phyloP scores from a whole-genome alignment of 2,329 filamentous ascomycete genomes.

The Cladophialophora carrionii region DNA sequence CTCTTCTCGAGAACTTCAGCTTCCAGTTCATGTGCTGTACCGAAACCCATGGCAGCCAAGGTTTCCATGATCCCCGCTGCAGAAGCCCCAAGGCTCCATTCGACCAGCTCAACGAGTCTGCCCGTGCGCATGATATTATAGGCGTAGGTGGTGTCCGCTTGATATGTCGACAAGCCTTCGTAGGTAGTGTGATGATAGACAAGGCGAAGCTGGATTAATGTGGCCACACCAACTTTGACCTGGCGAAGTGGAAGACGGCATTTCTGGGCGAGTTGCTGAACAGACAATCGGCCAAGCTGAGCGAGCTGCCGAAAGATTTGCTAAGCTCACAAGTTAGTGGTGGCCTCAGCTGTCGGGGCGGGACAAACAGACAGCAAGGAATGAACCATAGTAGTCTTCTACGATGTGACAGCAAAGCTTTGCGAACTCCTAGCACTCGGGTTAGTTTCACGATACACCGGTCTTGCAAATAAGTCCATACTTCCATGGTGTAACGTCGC shows the following conservation, averaged over 20 bases:
- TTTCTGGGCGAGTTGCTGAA: slow-evolving; percentile 69
- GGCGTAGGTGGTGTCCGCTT: slow-evolving; percentile 76
- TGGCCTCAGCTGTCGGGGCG: not conserved
- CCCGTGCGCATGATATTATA: slow-evolving; percentile 82
- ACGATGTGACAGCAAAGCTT: slow-evolving; percentile 91
- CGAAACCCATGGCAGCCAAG: slow-evolving; percentile 76
- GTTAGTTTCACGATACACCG: not conserved
- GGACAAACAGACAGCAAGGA: slow-evolving; percentile 74
- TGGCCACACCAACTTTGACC: slow-evolving; percentile 77
- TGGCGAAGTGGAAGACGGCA: slow-evolving; percentile 75
- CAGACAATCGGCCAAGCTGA: slow-evolving; percentile 74
- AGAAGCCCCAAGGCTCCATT: slow-evolving; percentile 72
- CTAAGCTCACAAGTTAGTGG: slow-evolving; percentile 52
- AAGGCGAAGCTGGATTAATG: slow-evolving; percentile 86
- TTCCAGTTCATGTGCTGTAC: slow-evolving; percentile 56
- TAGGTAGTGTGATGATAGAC: slow-evolving; percentile 73
- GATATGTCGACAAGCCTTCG: slow-evolving; percentile 72
- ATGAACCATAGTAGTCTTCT: slow-evolving; percentile 85
- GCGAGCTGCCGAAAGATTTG: slow-evolving; percentile 81
- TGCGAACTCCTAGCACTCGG: slow-evolving; percentile 54
- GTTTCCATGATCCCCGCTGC: slow-evolving; percentile 75
- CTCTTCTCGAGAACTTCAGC: slow-evolving; percentile 27
- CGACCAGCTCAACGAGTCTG: slow-evolving; percentile 76
- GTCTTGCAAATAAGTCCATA: not conserved
- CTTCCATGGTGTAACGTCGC: not conserved